Conservation (phyloP, 345 rosid species). For the Linum trigynum region DNA sequence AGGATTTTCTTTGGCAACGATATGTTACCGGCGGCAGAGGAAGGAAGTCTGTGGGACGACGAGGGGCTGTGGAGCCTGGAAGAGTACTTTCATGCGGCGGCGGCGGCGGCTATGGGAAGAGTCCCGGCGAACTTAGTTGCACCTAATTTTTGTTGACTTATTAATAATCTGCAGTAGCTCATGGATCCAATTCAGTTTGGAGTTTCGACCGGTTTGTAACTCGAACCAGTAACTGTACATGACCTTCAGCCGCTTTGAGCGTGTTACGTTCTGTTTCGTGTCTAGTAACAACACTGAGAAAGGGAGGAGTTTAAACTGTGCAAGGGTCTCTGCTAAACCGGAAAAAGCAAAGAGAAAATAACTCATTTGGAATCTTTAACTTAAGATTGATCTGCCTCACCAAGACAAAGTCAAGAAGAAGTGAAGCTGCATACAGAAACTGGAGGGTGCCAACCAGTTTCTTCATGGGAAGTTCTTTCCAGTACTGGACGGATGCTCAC, state of each 20-base stretch:
- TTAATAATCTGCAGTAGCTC: background rate
- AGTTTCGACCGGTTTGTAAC: slow-evolving; percentile 49
- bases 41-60: background rate
- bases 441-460: slow-evolving; percentile 47
- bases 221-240: background rate
- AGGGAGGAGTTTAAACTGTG: slow-evolving; percentile 82
- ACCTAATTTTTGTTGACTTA: background rate
- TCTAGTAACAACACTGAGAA: slow-evolving; percentile 47
- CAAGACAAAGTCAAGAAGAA: slow-evolving; percentile 66
- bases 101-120: background rate
- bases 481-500: slow-evolving; percentile 40
- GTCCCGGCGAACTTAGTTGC: background rate
- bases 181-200: slow-evolving; percentile 21
- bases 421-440: slow-evolving; percentile 45
- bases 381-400: slow-evolving; percentile 56
- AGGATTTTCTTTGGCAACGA: slow-evolving; percentile 36
- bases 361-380: slow-evolving; percentile 58
- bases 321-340: slow-evolving; percentile 64
- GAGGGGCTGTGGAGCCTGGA: background rate
- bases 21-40: background rate
- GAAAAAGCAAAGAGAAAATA: slow-evolving; percentile 59
- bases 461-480: slow-evolving; percentile 63
- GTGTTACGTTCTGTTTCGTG: too few species aligned
- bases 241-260: too few species aligned
- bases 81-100: background rate